phyloP scores from a whole-genome alignment of 768 basidiomycete genomes.

The Lyophyllum decastes region DNA sequence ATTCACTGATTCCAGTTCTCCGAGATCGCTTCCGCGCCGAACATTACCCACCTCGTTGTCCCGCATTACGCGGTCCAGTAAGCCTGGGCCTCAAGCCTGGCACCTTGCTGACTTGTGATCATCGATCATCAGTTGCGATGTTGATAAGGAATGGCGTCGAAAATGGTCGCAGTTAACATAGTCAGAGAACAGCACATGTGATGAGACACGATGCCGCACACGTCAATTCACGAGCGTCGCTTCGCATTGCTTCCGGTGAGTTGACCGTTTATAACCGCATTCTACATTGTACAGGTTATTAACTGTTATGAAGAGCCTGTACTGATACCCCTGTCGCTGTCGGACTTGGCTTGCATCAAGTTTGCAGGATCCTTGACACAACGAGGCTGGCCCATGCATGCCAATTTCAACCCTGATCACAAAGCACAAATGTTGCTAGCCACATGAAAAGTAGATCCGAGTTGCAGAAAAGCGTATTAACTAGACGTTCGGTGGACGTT shows the following conservation, averaged over 20 bases:
- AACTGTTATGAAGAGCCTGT: not conserved
- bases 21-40: conserved; percentile 4
- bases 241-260: not conserved
- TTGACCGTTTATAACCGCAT: not conserved
- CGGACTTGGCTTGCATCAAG: not conserved
- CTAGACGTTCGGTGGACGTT: no score
- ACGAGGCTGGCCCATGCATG: not conserved
- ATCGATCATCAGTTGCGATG: conserved; percentile 4
- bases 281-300: not conserved
- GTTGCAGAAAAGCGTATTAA: not conserved
- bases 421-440: not conserved
- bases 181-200: conserved; percentile 3
- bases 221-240: not conserved
- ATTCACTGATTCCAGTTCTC: not conserved
- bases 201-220: not conserved
- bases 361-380: no score
- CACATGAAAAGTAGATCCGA: not conserved
- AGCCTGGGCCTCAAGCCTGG: not conserved
- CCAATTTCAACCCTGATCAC: not conserved
- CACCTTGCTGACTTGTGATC: not conserved
- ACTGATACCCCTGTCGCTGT: not conserved
- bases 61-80: not conserved
- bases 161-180: not conserved
- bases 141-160: conserved; percentile 7
- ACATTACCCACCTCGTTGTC: not conserved